Evolutionary conservation across 2,329 filamentous ascomycete species (phyloP).

Genomic region (Claviceps sp.): DNA sequence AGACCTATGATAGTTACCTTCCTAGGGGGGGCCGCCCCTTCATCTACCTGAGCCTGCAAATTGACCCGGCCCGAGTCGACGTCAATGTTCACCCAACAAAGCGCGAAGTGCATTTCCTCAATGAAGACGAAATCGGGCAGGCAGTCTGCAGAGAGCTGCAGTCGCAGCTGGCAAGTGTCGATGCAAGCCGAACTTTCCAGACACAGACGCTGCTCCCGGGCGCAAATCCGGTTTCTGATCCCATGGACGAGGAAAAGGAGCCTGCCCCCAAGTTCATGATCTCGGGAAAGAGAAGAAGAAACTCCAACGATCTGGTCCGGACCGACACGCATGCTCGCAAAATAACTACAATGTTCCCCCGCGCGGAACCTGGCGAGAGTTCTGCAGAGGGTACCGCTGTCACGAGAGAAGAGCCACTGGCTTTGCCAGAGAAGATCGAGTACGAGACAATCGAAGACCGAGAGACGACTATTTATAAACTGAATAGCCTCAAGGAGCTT

Average conservation of each 20-base stretch:
- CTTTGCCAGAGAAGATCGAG: slow-evolving; percentile 37
- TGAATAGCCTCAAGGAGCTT: slow-evolving; percentile 77
- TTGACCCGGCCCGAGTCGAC: slow-evolving; percentile 83
- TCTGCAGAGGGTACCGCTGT: slow-evolving; percentile 1
- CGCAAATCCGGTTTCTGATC: slow-evolving; percentile 22
- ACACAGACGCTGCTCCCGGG: slow-evolving; percentile 82
- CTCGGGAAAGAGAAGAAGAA: slow-evolving; percentile 26
- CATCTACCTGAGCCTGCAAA: slow-evolving; percentile 80
- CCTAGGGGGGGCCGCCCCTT: slow-evolving; percentile 94
- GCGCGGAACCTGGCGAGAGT: slow-evolving; percentile 28
- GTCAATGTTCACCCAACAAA: slow-evolving; percentile 98
- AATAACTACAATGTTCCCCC: slow-evolving; percentile 82
- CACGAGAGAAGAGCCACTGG: slow-evolving; percentile 20
- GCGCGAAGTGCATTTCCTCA: slow-evolving; percentile 89
- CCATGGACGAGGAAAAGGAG: slow-evolving; percentile 15
- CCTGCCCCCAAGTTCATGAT: slow-evolving; percentile 20
- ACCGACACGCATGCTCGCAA: slow-evolving; percentile 84
- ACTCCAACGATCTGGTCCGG: slow-evolving; percentile 67
- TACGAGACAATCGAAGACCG: slow-evolving; percentile 58
- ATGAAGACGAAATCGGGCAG: slow-evolving; percentile 92
- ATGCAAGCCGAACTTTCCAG: slow-evolving; percentile 87
- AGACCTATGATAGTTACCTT: slow-evolving; percentile 74
- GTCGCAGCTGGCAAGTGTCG: slow-evolving; percentile 67
- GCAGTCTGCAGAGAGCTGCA: slow-evolving; percentile 71
- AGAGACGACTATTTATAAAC: slow-evolving; percentile 53